Evolutionary conservation across 1,284 basidiomycete genomes (phyloP), one percentile per base, ranked within the genome.

Genomic region (Singerocomus inundabilis): DNA sequence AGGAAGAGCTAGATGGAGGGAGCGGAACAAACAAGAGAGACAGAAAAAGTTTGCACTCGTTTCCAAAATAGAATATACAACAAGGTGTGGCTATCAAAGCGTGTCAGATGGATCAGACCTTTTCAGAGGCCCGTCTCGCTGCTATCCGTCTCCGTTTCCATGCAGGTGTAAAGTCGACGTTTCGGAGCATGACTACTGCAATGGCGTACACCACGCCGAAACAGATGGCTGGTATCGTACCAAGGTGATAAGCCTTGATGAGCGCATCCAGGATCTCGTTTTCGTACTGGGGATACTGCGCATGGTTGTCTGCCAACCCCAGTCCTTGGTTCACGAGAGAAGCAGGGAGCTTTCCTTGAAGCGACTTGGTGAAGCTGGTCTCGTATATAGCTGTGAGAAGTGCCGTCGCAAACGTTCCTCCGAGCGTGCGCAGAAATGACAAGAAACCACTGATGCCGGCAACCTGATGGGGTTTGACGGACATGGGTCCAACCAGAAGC

Each of bases 381-480:
- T 67, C 65, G 6, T 58, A 67, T 8, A 67, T 46, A 1, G 68
- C 64, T 4, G 66, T 68, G 36, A 68, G 63, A 34, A 68, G 68
- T 6, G 69, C 68, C 3, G 66, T 71, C 6, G 66, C 68, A n/a
- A 68, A 70, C 28, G 66, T 71, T 16, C 69, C 66, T 1, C 66
- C 66, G 0, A 68, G 49, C 11, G 66, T 68, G 13, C 66, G 65
- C 13, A 68, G 63, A 42, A 68, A 68, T 5, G 66, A 70, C 6
- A 71, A 31, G 51, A 68, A 68, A 9, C 66, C 69, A 16, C 68
- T 71, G 51, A 68, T 71, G 6, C 66, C 69, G 2, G 66, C 66
- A 24, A 68, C 43, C 44, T 68, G 68, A 28, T 63, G 53, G 1
- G 69, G 66, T 34, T 69, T 13, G 44, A 71, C 69, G 2, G 68